A percentile compares a stretch with the other conserved stretches of the same genome.
phyloP scores from a whole-genome alignment of 192 early-diverging fungal genomes.

The Coemansia sp. region DNA sequence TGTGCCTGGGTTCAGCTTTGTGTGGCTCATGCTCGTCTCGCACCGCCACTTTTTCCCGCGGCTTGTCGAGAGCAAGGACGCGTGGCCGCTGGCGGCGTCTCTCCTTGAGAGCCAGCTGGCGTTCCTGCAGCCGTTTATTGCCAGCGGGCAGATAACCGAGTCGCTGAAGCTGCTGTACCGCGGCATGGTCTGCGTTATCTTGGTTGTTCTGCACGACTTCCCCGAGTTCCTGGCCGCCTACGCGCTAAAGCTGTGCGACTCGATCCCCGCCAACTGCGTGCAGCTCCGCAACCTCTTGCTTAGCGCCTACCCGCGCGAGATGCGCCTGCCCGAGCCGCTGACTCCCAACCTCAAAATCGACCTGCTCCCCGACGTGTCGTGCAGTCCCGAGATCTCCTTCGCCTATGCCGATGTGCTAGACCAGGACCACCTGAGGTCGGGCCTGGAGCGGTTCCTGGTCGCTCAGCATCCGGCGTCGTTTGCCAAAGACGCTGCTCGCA shows the following conservation, averaged over 20 bases:
- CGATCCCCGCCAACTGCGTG: slow-evolving; percentile 88
- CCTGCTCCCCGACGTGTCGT: slow-evolving; percentile 84
- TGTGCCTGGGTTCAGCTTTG: slow-evolving; percentile 92
- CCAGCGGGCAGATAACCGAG: slow-evolving; percentile 68
- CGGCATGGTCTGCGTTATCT: slow-evolving; percentile 85
- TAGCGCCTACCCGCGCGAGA: slow-evolving; percentile 93
- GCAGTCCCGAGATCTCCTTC: slow-evolving; percentile 84
- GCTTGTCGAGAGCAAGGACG: slow-evolving; percentile 72
- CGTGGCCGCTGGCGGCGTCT: slow-evolving; percentile 86
- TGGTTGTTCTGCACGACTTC: slow-evolving; percentile 95
- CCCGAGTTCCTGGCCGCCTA: slow-evolving; percentile 96
- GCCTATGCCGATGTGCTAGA: slow-evolving; percentile 73
- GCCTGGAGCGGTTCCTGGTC: slow-evolving; percentile 74
- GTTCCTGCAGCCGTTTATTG: slow-evolving; percentile 86
- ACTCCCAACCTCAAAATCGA: slow-evolving; percentile 94
- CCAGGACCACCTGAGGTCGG: slow-evolving; percentile 65
- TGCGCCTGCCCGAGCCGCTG: slow-evolving; percentile 97
- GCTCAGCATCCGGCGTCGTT: slow-evolving; percentile 54
- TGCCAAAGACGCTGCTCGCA: slow-evolving; percentile 8
- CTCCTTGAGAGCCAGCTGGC: slow-evolving; percentile 83
- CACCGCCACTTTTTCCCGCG: slow-evolving; percentile 94
- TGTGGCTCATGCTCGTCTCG: slow-evolving; percentile 92
- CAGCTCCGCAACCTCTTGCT: slow-evolving; percentile 96
- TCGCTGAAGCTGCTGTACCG: slow-evolving; percentile 84
- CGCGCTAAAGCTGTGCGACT: slow-evolving; percentile 89